These are phyloP conservation scores for Malbranchea zuffiana DNA, from an alignment of 2,329 filamentous ascomycete species.

Conservation along the genomic window DNA sequence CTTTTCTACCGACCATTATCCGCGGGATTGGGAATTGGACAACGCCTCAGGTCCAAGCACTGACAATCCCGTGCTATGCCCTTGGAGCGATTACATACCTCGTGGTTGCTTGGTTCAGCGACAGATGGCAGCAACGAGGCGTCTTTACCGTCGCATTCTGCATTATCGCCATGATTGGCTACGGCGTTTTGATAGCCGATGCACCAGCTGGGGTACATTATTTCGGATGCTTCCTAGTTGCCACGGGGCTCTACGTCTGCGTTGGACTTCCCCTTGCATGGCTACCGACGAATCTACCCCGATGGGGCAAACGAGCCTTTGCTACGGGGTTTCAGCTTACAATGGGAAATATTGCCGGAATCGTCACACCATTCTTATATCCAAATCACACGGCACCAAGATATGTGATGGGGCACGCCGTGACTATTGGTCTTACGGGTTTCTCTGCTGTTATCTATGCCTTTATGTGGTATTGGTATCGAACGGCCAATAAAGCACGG, in stretches of 20 bases:
- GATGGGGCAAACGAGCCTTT: constrained; percentile 66
- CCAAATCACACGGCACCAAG: constrained; percentile 41
- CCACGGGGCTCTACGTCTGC: constrained; percentile 56
- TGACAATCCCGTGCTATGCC: constrained; percentile 69
- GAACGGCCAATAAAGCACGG: constrained; percentile 37
- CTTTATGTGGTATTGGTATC: constrained; percentile 46
- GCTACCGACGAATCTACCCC: constrained; percentile 56
- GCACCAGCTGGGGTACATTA: constrained; percentile 55
- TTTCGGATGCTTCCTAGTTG: constrained; percentile 66
- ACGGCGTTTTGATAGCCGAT: constrained; percentile 55
- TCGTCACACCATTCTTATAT: constrained; percentile 57
- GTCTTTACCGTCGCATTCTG: constrained; percentile 55
- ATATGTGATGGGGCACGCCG: constrained; percentile 52
- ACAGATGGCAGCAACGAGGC: constrained; percentile 54
- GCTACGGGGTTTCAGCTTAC: constrained; percentile 61
- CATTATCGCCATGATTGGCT: constrained; percentile 54
- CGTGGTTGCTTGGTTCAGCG: constrained; percentile 53
- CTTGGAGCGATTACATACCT: constrained; percentile 62
- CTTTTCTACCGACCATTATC: constrained; percentile 71
- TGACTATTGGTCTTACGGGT: constrained; percentile 49
- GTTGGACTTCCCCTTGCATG: constrained; percentile 47
- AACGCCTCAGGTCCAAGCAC: constrained; percentile 56
- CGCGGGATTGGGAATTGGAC: constrained; percentile 54
- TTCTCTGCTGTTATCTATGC: constrained; percentile 45
- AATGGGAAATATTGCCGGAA: constrained; percentile 58